Conservation (phyloP, 805 yeast genomes). For the Wickerhamomyces ciferrii region DNA sequence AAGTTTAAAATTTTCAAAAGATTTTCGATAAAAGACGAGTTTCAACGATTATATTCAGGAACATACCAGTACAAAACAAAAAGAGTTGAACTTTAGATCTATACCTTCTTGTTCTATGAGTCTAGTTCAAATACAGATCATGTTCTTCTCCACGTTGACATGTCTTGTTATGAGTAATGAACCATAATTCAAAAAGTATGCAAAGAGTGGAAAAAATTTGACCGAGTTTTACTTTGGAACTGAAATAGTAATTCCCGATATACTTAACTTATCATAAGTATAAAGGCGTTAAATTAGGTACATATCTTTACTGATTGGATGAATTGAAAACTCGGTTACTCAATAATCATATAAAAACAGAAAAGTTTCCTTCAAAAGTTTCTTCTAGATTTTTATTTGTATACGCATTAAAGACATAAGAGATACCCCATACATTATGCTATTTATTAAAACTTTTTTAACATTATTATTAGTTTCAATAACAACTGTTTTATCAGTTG, state of each 20-base stretch:
- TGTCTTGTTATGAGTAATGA: neutral
- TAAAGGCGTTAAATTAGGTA: neutral
- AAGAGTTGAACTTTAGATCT: too few relatives aligned
- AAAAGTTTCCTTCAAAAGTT: neutral
- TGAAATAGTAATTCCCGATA: neutral
- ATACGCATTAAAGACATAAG: too few relatives aligned
- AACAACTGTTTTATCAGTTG: neutral
- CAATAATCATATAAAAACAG: neutral
- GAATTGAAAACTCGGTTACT: too few relatives aligned
- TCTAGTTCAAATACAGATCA: too few relatives aligned
- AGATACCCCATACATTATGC: too few relatives aligned
- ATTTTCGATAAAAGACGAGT: neutral
- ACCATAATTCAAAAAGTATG: neutral
- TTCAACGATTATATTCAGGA: too few relatives aligned
- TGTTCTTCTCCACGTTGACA: neutral
- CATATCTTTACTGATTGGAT: neutral
- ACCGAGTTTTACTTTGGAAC: too few relatives aligned
- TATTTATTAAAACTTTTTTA: neutral
- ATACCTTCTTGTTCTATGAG: too few relatives aligned
- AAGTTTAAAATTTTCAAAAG: neutral
- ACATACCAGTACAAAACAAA: neutral
- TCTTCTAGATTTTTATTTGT: too few relatives aligned
- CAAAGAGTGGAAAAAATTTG: too few relatives aligned
- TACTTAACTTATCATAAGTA: neutral
- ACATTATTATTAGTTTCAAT: too few relatives aligned